Base-by-base conservation (phyloP, 2,329 filamentous ascomycete genomes). In the Thielaviopsis euricoi region DNA sequence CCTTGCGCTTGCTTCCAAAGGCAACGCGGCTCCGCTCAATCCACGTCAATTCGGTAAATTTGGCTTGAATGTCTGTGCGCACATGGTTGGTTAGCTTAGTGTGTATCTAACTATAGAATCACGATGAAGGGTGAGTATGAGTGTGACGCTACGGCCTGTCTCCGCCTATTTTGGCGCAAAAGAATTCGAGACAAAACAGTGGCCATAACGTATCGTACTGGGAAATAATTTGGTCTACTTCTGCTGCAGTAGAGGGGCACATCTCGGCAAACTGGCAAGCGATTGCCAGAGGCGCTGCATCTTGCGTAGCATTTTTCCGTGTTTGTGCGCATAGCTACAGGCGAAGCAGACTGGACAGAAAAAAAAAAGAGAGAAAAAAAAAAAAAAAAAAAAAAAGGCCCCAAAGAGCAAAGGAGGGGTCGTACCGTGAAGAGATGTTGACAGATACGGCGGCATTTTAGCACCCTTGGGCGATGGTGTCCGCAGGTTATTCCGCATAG, bases 41-140 rank as follows among this genome's bases (percentile, higher is more conserved):
- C 76, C 76, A 79, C 19, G 70, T 70, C 46, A 82, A 69, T 23
- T 81, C 77, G 21, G 73, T 70, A 62, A 79, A 81, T 62, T 75
- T 78, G 61, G 64, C 62, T 37, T 74, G 68, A 62, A 80, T 76
- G 29, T 75, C 77, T 78, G 62, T 49, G 56, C 52, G 29, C 37
- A 29, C 13, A 52, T 33, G 33, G 43, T n/a, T 6, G 12, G 50
- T 59, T 59, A 56, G 48, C 33, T 17, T 26, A 15, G 26, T 17
- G 13, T 15, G 29, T 33, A 33, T 33, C 29, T 33, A 33, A 33
- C 29, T 33, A 33, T 33, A 33, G 29, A 33, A 33, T 33, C 7
- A 33, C 9, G 29, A 10, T 33, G 29, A 10, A 33, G 29, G 29
- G 29, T 33, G 29, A 33, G 29, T 2, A 33, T 33, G 29, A 10